These are phyloP conservation scores for Aspergillus cavernicola DNA, from an alignment of 495 filamentous ascomycete species.

Conservation along the genomic window DNA sequence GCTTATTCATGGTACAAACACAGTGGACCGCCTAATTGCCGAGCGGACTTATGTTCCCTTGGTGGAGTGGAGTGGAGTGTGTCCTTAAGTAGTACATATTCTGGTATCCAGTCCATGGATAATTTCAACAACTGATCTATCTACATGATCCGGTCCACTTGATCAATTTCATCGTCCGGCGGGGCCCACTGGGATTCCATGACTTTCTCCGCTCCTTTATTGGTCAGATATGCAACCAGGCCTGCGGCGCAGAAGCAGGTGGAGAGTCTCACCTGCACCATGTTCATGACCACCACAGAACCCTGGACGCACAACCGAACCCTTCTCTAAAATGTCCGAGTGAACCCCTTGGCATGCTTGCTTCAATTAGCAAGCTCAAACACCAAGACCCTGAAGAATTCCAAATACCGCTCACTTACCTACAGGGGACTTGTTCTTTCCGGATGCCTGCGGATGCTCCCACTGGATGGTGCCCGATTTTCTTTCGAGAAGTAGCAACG, in stretches of 20 bases:
- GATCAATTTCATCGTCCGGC: not conserved
- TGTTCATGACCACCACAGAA: not conserved
- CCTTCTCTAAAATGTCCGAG: not conserved
- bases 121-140: too few species aligned
- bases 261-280: not conserved
- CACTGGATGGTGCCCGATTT: not conserved
- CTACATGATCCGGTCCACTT: slow-evolving; percentile 1
- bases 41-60: too few species aligned
- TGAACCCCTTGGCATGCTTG: not conserved
- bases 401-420: not conserved
- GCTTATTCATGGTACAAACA: too few species aligned
- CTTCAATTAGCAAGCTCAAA: not conserved
- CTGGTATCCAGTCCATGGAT: too few species aligned
- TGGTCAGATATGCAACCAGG: not conserved
- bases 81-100: too few species aligned
- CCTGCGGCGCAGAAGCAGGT: not conserved
- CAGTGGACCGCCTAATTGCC: too few species aligned
- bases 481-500: not conserved
- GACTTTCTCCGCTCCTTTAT: slow-evolving; percentile 1
- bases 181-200: not conserved
- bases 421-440: not conserved
- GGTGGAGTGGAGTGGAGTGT: too few species aligned
- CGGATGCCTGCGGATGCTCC: not conserved
- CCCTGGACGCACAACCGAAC: not conserved
- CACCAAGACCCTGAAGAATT: not conserved